phyloP scores from a whole-genome alignment of 2,329 filamentous ascomycete genomes.

The Cryphonectria parasitica region DNA sequence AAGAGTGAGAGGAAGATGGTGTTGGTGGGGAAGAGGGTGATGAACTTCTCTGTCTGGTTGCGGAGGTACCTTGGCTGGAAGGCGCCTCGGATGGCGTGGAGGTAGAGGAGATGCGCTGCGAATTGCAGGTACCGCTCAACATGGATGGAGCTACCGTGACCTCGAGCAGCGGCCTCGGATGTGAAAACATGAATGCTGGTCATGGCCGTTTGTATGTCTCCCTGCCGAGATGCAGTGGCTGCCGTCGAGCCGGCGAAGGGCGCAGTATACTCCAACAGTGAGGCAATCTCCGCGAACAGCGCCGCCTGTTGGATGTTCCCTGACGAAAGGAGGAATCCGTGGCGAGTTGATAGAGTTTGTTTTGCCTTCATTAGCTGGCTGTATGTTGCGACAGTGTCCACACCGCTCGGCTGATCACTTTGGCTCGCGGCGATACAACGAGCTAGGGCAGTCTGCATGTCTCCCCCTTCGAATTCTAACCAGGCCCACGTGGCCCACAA shows the following conservation, averaged over 20 bases:
- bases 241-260: slow-evolving; percentile 44
- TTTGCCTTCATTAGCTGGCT: slow-evolving; percentile 55
- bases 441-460: slow-evolving; percentile 40
- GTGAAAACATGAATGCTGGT: slow-evolving; percentile 47
- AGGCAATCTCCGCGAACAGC: slow-evolving; percentile 63
- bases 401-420: slow-evolving; percentile 22
- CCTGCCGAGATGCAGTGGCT: slow-evolving; percentile 52
- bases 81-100: slow-evolving; percentile 61
- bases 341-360: slow-evolving; percentile 55
- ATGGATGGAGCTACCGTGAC: slow-evolving; percentile 38
- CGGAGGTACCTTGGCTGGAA: slow-evolving; percentile 72
- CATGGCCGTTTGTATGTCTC: slow-evolving; percentile 59
- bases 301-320: slow-evolving; percentile 53
- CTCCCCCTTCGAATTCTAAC: slow-evolving; percentile 59
- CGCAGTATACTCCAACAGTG: slow-evolving; percentile 70
- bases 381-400: slow-evolving; percentile 13
- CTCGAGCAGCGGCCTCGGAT: slow-evolving; percentile 45
- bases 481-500: slow-evolving; percentile 69
- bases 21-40: slow-evolving; percentile 73
- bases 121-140: slow-evolving; percentile 73
- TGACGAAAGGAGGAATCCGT: slow-evolving; percentile 60
- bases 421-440: slow-evolving; percentile 41
- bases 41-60: slow-evolving; percentile 61
- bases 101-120: slow-evolving; percentile 66
- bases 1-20: slow-evolving; percentile 74